Evolutionary conservation across 1,284 basidiomycete species (phyloP).

Genomic region (Stygiomarasmius scandens): DNA sequence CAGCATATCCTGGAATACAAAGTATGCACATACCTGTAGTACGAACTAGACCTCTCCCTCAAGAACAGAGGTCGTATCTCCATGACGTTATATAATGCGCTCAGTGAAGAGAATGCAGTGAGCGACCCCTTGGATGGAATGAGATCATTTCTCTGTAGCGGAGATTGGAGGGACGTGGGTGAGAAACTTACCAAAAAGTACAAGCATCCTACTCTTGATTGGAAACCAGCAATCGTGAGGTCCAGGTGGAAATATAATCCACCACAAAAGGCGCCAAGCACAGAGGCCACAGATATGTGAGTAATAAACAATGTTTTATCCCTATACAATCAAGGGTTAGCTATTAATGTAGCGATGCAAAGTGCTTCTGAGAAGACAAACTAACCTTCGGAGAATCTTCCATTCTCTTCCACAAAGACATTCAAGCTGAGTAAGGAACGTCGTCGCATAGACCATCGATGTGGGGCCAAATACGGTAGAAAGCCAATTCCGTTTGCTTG

Average conservation of each 20-base stretch:
- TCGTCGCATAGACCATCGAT: conserved; percentile 64
- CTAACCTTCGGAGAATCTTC: conserved; percentile 74
- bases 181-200: conserved; percentile 85
- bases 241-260: conserved; percentile 84
- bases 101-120: conserved; percentile 85
- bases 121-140: conserved; percentile 76
- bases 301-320: conserved; percentile 83
- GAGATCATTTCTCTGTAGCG: too few relatives aligned
- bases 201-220: conserved; percentile 85
- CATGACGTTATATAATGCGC: conserved; percentile 85
- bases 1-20: not conserved
- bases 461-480: conserved; percentile 13
- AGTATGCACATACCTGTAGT: conserved; percentile 64
- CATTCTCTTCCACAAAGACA: conserved; percentile 80
- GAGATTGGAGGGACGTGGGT: too few relatives aligned
- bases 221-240: conserved; percentile 86
- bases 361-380: conserved; percentile 7
- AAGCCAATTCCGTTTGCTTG: conserved; percentile 12
- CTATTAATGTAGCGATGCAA: not conserved
- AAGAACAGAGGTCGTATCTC: conserved; percentile 83
- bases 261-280: conserved; percentile 84
- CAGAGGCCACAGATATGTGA: conserved; percentile 67
- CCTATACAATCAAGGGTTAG: conserved; percentile 42
- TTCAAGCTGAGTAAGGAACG: conserved; percentile 86
- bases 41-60: conserved; percentile 79